phyloP scores from a whole-genome alignment of 345 rosid species.

The Durio zibethinus region DNA sequence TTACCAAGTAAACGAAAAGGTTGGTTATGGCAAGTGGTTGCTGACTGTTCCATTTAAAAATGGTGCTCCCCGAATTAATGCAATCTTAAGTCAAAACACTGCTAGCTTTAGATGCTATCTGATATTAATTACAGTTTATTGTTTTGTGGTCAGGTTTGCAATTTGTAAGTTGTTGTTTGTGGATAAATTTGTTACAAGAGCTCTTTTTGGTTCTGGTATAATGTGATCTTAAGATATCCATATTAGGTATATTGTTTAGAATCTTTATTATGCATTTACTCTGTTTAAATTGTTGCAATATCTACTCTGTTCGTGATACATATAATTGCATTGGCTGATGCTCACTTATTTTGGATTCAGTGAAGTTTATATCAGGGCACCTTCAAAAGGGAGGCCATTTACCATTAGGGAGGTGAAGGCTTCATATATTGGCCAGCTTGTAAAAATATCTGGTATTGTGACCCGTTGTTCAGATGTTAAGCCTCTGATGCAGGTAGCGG shows the following conservation, averaged over 20 bases:
- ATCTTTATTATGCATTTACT: background rate
- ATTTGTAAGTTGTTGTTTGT: background rate
- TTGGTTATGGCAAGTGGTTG: background rate
- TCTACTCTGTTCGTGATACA: background rate
- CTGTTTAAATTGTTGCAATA: background rate
- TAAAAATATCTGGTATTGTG: conserved; percentile 84
- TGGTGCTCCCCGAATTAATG: background rate
- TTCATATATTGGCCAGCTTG: conserved; percentile 89
- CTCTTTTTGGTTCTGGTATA: background rate
- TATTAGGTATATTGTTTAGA: background rate
- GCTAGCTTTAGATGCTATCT: background rate
- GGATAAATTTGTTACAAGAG: background rate
- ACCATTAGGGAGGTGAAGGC: conserved; percentile 96
- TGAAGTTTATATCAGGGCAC: conserved; percentile 80
- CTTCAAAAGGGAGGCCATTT: conserved; percentile 73
- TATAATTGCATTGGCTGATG: conserved; percentile 12
- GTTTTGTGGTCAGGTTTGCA: background rate
- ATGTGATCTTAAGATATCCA: background rate
- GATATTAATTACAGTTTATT: background rate
- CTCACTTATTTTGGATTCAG: conserved; percentile 40
- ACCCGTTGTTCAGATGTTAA: conserved; percentile 98
- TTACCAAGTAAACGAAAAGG: background rate
- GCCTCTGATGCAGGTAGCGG: conserved; percentile 97
- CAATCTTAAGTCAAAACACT: background rate
- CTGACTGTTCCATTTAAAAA: background rate